Conservation (phyloP, 169 alveolate genomes). For the Cytauxzoon felis region DNA sequence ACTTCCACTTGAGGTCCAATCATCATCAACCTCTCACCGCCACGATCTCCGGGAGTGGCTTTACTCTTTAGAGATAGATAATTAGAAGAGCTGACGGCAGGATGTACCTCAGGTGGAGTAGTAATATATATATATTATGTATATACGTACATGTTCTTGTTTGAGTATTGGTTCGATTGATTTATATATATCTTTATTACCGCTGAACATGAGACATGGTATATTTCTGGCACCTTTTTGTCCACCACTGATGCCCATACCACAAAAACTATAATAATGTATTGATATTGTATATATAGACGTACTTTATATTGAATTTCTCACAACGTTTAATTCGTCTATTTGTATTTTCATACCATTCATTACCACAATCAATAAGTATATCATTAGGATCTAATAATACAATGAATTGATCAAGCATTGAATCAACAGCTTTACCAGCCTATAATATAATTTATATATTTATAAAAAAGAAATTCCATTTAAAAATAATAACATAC, state of each 20-base stretch:
- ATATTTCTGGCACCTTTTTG: constrained; percentile 79
- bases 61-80: no score
- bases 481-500: no score
- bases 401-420: constrained; percentile 22
- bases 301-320: constrained; percentile 44
- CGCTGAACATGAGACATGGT: constrained; percentile 84
- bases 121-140: no score
- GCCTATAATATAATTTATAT: constrained; percentile 7
- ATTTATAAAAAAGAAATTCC: no score
- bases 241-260: constrained; percentile 86
- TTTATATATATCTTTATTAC: constrained; percentile 69
- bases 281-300: background rate
- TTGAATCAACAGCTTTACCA: constrained; percentile 51
- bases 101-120: no score
- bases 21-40: no score
- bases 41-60: no score
- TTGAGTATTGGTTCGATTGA: constrained; percentile 35
- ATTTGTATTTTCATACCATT: constrained; percentile 78
- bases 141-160: constrained; percentile 42
- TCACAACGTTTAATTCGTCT: constrained; percentile 58
- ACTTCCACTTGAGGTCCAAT: no score
- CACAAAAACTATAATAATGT: constrained; percentile 61
- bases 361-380: constrained; percentile 82
- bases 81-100: no score
- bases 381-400: constrained; percentile 68